Evolutionary conservation across 2,329 filamentous ascomycete species (phyloP).

Genomic region (Hypocreales sp.): DNA sequence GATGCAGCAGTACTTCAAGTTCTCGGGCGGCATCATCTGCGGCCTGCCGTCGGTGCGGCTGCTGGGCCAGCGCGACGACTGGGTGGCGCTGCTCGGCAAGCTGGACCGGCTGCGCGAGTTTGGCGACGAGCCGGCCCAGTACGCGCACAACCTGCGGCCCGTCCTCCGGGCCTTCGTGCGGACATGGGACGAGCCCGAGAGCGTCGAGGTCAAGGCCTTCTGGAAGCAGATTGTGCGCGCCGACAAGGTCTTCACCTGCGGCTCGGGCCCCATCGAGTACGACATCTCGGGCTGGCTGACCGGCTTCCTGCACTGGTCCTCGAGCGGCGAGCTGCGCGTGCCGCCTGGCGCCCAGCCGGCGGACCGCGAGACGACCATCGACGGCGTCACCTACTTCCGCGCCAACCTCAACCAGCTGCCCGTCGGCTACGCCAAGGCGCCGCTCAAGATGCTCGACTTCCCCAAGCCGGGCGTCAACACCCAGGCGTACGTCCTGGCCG

Average conservation of each 20-base stretch:
- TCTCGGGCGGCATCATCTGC: constrained; percentile 20
- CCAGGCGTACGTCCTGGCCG: constrained; percentile 20
- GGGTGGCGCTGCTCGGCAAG: constrained; percentile 21
- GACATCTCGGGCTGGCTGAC: constrained; percentile 31
- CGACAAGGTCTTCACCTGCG: constrained; percentile 13
- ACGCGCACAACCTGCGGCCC: constrained; percentile 22
- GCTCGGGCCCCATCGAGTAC: constrained; percentile 16
- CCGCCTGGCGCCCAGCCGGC: constrained; percentile 4
- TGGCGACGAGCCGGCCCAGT: constrained; percentile 24
- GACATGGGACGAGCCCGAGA: constrained; percentile 23
- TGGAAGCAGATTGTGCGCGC: constrained; percentile 26
- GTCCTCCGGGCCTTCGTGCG: constrained; percentile 27
- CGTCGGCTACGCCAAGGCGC: constrained; percentile 22
- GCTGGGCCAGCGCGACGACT: constrained; percentile 21
- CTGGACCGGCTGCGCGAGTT: constrained; percentile 26
- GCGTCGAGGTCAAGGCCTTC: constrained; percentile 18
- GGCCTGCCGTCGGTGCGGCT: constrained; percentile 27
- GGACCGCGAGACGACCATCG: constrained; percentile 8
- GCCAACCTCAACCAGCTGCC: constrained; percentile 13
- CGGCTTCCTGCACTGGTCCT: constrained; percentile 28
- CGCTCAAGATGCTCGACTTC: constrained; percentile 20
- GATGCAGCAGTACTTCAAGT: constrained; percentile 23
- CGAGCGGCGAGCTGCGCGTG: constrained; percentile 14
- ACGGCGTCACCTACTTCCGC: constrained; percentile 13
- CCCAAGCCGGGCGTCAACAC: constrained; percentile 4